These are phyloP conservation scores for Schwanniomyces pseudopolymorphus DNA, from an alignment of 805 yeast species.

Conservation along the genomic window DNA sequence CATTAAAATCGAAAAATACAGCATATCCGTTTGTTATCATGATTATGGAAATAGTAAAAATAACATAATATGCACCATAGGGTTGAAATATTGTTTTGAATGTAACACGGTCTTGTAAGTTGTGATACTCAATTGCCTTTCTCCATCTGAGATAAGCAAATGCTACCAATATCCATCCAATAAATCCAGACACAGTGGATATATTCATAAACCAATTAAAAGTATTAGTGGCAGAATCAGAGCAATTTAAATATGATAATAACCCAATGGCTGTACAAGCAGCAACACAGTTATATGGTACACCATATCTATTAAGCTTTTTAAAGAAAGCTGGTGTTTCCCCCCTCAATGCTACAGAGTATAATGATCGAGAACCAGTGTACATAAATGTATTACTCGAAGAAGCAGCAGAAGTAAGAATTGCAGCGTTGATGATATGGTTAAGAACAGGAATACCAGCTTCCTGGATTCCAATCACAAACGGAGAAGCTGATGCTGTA, in stretches of 20 bases:
- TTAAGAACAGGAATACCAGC: slow-evolving; percentile 57
- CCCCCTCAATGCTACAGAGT: slow-evolving; percentile 18
- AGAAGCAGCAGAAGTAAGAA: slow-evolving; percentile 71
- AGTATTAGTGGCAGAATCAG: slow-evolving; percentile 60
- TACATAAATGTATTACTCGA: slow-evolving; percentile 46
- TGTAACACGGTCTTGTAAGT: slow-evolving; percentile 49
- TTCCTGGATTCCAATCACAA: slow-evolving; percentile 57
- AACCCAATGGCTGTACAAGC: slow-evolving; percentile 11
- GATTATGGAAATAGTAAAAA: slow-evolving; percentile 45
- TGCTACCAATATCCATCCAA: slow-evolving; percentile 58
- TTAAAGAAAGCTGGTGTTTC: slow-evolving; percentile 18
- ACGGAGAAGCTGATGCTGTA: slow-evolving; percentile 62
- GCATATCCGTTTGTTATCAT: slow-evolving; percentile 66
- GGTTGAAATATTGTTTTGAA: slow-evolving; percentile 55
- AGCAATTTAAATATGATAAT: slow-evolving; percentile 37
- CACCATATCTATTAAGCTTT: slow-evolving; percentile 13
- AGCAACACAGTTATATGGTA: slow-evolving; percentile 21
- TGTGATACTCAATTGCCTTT: slow-evolving; percentile 51
- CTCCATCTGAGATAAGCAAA: slow-evolving; percentile 62
- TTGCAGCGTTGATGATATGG: slow-evolving; percentile 69
- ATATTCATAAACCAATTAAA: slow-evolving; percentile 67
- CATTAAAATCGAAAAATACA: slow-evolving; percentile 66
- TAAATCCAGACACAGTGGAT: slow-evolving; percentile 58
- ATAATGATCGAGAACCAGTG: slow-evolving; percentile 27
- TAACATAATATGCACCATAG: slow-evolving; percentile 47